These are phyloP conservation scores for Mycena crocata DNA, from an alignment of 768 basidiomycete species.

Conservation along the genomic window DNA sequence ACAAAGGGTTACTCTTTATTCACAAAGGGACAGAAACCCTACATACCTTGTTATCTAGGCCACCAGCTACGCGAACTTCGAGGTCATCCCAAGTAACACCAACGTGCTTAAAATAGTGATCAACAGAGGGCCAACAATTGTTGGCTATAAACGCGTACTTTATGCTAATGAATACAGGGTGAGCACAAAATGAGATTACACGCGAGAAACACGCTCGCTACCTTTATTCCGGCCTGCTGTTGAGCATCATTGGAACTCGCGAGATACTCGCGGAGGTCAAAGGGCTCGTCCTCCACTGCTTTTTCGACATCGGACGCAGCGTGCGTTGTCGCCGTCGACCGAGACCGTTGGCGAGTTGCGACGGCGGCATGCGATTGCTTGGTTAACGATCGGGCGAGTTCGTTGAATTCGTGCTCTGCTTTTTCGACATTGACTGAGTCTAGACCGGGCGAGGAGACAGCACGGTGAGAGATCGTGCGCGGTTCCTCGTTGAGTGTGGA, in stretches of 20 bases:
- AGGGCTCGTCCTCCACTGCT: slow-evolving; percentile 50
- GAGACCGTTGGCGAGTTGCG: neutral
- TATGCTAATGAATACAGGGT: slow-evolving; percentile 18
- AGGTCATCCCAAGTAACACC: slow-evolving; percentile 82
- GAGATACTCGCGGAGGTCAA: slow-evolving; percentile 78
- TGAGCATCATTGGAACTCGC: slow-evolving; percentile 74
- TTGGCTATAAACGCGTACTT: slow-evolving; percentile 25
- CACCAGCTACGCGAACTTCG: slow-evolving; percentile 70
- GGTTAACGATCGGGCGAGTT: slow-evolving; percentile 60
- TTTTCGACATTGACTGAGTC: slow-evolving; percentile 60
- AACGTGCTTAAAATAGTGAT: slow-evolving; percentile 61
- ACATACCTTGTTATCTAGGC: slow-evolving; percentile 65
- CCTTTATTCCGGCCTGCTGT: slow-evolving; percentile 74
- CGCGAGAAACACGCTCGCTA: slow-evolving; percentile 28
- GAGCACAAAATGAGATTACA: neutral
- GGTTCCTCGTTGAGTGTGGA: slow-evolving; percentile 16
- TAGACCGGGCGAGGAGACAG: neutral
- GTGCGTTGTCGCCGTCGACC: slow-evolving; percentile 42
- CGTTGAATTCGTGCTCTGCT: slow-evolving; percentile 66
- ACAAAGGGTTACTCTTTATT: neutral
- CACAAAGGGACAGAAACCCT: neutral
- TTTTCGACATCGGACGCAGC: slow-evolving; percentile 58
- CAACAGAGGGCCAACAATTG: neutral
- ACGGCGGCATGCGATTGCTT: slow-evolving; percentile 35
- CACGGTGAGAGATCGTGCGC: slow-evolving; percentile 6